A percentile compares a stretch with the other conserved stretches of the same genome.
Conservation (phyloP, 2,329 filamentous ascomycete genomes). For the Penicillium thymicola region DNA sequence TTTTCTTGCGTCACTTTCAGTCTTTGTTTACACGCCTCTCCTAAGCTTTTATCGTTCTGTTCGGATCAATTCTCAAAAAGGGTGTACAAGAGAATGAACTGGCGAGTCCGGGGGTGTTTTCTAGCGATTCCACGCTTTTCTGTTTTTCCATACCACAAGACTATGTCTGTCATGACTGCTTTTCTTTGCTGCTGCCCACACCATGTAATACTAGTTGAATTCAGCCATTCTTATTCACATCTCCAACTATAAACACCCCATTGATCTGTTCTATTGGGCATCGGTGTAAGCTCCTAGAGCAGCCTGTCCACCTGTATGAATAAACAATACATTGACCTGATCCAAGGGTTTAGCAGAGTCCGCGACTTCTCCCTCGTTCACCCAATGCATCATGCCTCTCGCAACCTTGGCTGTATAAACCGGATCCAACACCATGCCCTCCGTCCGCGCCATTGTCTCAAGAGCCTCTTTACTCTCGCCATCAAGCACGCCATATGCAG, state of each 20-base stretch:
- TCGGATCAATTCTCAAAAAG: conserved; percentile 13
- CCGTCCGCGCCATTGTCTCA: conserved; percentile 25
- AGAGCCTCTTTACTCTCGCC: conserved; percentile 21
- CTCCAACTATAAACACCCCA: background rate
- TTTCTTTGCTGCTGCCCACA: conserved; percentile 16
- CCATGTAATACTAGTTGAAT: conserved; percentile 32
- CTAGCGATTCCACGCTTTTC: conserved; percentile 14
- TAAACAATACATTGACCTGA: conserved; percentile 34
- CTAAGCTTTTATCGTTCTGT: conserved; percentile 1
- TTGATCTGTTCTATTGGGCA: background rate
- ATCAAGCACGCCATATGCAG: conserved; percentile 34
- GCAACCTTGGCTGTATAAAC: conserved; percentile 38
- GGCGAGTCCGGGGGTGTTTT: conserved; percentile 20
- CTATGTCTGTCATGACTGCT: conserved; percentile 22
- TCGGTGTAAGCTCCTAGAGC: conserved; percentile 33
- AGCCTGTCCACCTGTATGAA: conserved; percentile 39
- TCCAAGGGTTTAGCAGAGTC: conserved; percentile 12
- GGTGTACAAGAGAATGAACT: conserved; percentile 23
- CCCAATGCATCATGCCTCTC: conserved; percentile 28
- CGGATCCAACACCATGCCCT: conserved; percentile 33
- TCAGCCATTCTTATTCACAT: conserved; percentile 13
- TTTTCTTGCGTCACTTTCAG: conserved; percentile 5
- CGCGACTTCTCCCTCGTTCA: conserved; percentile 18
- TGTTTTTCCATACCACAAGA: conserved; percentile 15
- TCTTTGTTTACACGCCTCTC: conserved; percentile 12